A percentile compares a stretch with the other conserved stretches of the same genome.
Evolutionary conservation across 768 basidiomycete genomes (phyloP).

Genomic region (Boletales sp.): DNA sequence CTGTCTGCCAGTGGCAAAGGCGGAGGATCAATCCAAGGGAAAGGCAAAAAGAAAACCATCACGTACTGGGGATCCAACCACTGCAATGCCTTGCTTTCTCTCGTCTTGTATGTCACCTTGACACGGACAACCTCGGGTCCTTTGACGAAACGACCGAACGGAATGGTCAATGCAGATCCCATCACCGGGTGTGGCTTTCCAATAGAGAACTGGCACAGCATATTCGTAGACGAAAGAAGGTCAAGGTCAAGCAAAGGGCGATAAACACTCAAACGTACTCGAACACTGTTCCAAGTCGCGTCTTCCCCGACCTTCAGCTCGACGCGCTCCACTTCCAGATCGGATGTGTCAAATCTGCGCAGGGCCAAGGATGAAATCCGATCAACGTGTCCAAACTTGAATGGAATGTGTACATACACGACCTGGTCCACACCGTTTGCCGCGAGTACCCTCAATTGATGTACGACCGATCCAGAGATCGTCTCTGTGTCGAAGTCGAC

Average conservation of each 20-base stretch:
- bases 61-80: constrained; percentile 79
- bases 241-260: background rate
- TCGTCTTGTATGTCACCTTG: constrained; percentile 67
- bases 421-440: constrained; percentile 51
- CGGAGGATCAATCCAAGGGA: too few relatives aligned
- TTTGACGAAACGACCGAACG: constrained; percentile 42
- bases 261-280: constrained; percentile 31
- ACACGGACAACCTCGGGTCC: constrained; percentile 33
- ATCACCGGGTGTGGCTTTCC: constrained; percentile 60
- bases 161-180: constrained; percentile 69
- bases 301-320: constrained; percentile 43
- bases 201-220: constrained; percentile 44
- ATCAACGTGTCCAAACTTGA: background rate
- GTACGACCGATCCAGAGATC: constrained; percentile 62
- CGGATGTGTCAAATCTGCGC: constrained; percentile 73
- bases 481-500: constrained; percentile 66
- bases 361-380: background rate
- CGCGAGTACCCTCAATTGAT: constrained; percentile 52
- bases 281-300: constrained; percentile 36
- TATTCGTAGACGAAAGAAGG: too few relatives aligned
- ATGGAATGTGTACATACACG: constrained; percentile 39
- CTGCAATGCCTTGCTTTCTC: constrained; percentile 74
- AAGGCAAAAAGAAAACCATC: too few relatives aligned
- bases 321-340: constrained; percentile 55
- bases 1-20: constrained; percentile 44